Percentiles rank a stretch among this genome's conserved stretches.
phyloP scores from a whole-genome alignment of 768 basidiomycete genomes.

The Lactarius quietus region DNA sequence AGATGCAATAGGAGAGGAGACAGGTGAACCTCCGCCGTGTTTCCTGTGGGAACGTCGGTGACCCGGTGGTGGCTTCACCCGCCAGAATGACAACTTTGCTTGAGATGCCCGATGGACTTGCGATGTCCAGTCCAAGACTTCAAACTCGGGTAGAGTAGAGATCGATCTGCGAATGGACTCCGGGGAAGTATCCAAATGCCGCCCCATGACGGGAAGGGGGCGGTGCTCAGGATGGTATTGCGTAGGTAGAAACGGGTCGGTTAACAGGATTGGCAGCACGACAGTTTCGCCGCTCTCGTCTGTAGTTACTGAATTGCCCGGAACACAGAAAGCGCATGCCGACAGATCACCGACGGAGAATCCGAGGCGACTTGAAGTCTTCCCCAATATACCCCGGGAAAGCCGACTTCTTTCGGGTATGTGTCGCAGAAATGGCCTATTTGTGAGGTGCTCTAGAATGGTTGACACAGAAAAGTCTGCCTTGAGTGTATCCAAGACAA shows the following conservation, averaged over 20 bases:
- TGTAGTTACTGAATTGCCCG: conserved; percentile 11
- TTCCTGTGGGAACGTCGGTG: conserved; percentile 13
- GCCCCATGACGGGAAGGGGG: conserved; percentile 35
- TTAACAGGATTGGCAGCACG: conserved; percentile 68
- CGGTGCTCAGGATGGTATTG: conserved; percentile 50
- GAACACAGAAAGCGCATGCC: conserved; percentile 47
- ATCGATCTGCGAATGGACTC: not conserved
- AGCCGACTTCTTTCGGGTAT: conserved; percentile 3
- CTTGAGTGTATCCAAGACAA: conserved; percentile 31
- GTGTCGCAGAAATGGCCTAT: not conserved
- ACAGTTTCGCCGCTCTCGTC: conserved; percentile 24
- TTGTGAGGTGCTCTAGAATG: conserved; percentile 9
- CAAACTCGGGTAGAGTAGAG: conserved; percentile 49
- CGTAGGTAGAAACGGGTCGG: conserved; percentile 59
- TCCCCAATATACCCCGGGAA: conserved; percentile 16
- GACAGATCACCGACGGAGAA: conserved; percentile 52
- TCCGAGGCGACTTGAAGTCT: conserved; percentile 16
- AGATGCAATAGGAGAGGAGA: not conserved
- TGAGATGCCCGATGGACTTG: conserved; percentile 39
- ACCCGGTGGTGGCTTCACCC: conserved; percentile 37
- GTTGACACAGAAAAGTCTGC: conserved; percentile 24
- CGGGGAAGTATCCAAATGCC: conserved; percentile 7
- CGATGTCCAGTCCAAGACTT: conserved; percentile 61
- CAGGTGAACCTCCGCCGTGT: conserved; percentile 1
- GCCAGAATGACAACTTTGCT: conserved; percentile 62